Conservation (phyloP, 371 early-diverging fungal genomes). For the Capillidium heterosporum region DNA sequence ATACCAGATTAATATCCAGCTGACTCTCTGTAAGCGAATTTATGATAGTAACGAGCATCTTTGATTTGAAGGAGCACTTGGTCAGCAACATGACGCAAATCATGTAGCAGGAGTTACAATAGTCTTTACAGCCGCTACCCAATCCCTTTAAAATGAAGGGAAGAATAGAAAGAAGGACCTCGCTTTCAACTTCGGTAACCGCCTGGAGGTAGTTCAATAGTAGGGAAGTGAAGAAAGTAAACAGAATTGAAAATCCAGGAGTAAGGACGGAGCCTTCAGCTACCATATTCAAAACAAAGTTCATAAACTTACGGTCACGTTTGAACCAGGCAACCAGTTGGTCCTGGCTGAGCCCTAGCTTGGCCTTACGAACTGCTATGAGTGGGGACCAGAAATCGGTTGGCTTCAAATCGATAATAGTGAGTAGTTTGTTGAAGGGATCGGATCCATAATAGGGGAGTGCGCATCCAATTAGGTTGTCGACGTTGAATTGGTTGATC, state of each 20-base stretch:
- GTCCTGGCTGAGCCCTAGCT: neutral
- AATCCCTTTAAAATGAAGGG: neutral
- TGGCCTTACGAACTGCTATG: slow-evolving; percentile 3
- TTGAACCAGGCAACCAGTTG: neutral
- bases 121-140: neutral
- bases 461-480: slow-evolving; percentile 50
- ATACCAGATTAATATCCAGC: neutral
- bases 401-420: slow-evolving; percentile 31
- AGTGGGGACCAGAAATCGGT: slow-evolving; percentile 14
- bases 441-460: slow-evolving; percentile 87
- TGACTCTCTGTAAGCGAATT: neutral
- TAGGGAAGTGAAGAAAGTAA: neutral
- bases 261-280: neutral
- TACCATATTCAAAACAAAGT: neutral
- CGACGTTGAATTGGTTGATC: slow-evolving; percentile 70
- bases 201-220: neutral
- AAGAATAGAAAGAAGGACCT: neutral
- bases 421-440: slow-evolving; percentile 62
- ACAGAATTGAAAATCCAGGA: neutral
- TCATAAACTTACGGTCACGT: neutral
- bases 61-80: neutral
- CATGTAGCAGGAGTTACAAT: neutral
- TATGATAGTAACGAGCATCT: neutral
- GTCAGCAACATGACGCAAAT: neutral
- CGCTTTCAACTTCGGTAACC: neutral